Percentiles rank a stretch among this genome's conserved stretches.
Evolutionary conservation across 164 flowering plant species (phyloP).

Genomic region (Chloranthus sessilifolius): DNA sequence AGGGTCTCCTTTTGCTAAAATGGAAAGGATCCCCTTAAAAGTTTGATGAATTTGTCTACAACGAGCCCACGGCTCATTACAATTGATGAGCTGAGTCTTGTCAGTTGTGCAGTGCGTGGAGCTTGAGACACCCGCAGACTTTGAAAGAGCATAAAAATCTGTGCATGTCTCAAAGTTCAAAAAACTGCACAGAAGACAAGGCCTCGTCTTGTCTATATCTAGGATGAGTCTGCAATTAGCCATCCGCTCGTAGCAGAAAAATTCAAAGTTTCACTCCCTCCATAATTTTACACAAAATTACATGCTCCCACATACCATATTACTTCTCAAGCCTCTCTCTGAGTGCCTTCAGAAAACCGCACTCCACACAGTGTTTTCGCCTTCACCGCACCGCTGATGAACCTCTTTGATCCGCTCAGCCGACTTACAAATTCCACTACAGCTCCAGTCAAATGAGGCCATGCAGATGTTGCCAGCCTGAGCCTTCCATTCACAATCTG

Average conservation of each 20-base stretch:
- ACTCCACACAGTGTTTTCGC: conserved; percentile 57
- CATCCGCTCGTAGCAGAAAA: conserved; percentile 10
- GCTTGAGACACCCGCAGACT: conserved; percentile 7
- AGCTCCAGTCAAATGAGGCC: conserved; percentile 85
- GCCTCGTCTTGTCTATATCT: too few species aligned
- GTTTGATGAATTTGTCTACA: too few species aligned
- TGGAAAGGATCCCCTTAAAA: conserved; percentile 22
- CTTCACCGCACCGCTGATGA: conserved; percentile 70
- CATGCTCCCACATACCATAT: conserved; percentile 7
- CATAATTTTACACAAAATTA: conserved; percentile 3
- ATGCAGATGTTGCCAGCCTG: conserved; percentile 71
- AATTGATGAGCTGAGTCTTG: too few species aligned
- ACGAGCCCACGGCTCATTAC: too few species aligned
- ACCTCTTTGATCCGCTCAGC: conserved; percentile 72
- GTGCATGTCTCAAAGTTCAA: too few species aligned
- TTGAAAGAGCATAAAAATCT: too few species aligned
- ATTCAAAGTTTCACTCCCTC: too few species aligned
- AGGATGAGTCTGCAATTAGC: too few species aligned
- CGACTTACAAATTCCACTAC: conserved; percentile 73
- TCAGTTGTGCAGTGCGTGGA: too few species aligned
- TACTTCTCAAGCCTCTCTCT: conserved; percentile 11
- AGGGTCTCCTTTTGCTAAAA: conserved; percentile 27
- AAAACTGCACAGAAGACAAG: too few species aligned
- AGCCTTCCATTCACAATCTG: conserved; percentile 81
- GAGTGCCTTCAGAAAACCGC: conserved; percentile 37